Conservation (phyloP, 345 rosid species). For the Pugionium cornutum region DNA sequence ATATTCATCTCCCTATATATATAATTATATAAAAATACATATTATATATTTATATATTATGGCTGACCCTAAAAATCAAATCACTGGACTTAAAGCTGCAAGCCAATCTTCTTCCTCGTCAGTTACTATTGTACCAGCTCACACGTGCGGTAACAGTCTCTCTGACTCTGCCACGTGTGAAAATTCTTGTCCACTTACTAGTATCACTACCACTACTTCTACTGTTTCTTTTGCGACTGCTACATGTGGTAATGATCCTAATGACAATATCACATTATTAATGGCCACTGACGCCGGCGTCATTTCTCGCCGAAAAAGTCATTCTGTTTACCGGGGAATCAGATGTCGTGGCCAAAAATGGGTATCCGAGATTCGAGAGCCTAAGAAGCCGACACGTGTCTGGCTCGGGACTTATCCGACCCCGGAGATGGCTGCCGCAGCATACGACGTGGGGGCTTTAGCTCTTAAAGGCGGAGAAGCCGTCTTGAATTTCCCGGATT, state of each 20-base stretch:
- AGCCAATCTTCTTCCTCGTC: constrained; percentile 30
- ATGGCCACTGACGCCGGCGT: constrained; percentile 28
- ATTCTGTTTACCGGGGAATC: constrained; percentile 64
- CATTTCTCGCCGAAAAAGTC: constrained; percentile 43
- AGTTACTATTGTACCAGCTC: constrained; percentile 29
- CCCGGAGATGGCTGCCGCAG: constrained; percentile 89
- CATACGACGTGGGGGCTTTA: constrained; percentile 82
- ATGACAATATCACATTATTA: background rate
- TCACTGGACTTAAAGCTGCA: constrained; percentile 35
- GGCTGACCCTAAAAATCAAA: constrained; percentile 41
- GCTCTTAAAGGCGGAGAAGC: constrained; percentile 75
- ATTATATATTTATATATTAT: constrained; percentile 7
- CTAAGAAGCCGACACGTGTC: constrained; percentile 75
- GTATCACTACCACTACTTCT: constrained; percentile 3
- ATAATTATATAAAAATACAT: background rate
- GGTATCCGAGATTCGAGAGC: constrained; percentile 95
- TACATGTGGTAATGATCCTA: constrained; percentile 13
- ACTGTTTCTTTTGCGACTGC: constrained; percentile 40
- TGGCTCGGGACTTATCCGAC: constrained; percentile 90
- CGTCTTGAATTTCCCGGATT: constrained; percentile 66
- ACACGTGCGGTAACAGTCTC: constrained; percentile 35
- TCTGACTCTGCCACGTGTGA: constrained; percentile 30
- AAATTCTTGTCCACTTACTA: constrained; percentile 31
- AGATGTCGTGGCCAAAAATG: constrained; percentile 79
- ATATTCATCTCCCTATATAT: background rate